phyloP scores from a whole-genome alignment of 225 moss, liverwort and hornwort genomes.

The Antitrichia curtipendula region DNA sequence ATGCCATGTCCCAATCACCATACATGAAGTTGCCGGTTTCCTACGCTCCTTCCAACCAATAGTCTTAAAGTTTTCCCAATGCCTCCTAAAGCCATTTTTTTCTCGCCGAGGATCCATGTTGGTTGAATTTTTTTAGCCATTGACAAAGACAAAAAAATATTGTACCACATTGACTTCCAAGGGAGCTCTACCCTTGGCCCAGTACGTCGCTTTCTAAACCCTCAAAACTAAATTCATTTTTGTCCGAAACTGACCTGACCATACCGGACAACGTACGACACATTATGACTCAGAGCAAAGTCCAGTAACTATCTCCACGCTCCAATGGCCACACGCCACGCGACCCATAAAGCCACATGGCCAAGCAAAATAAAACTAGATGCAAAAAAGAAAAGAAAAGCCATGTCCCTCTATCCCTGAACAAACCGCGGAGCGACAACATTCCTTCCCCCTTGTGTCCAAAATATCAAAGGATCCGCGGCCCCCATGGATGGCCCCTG shows the following conservation, averaged over 20 bases:
- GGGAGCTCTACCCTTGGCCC: too few species aligned
- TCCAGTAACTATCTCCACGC: background rate
- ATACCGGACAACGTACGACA: background rate
- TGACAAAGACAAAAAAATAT: background rate
- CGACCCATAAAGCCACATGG: background rate
- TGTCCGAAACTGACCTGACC: background rate
- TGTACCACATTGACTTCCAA: background rate
- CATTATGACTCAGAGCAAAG: background rate
- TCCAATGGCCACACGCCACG: accelerated
- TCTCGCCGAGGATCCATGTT: accelerated
- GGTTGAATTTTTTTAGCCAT: background rate
- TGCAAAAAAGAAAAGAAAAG: too few species aligned
- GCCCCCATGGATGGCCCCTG: background rate
- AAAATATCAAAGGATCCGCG: slow-evolving; percentile 8
- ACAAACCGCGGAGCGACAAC: background rate
- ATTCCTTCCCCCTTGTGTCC: background rate
- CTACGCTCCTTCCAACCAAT: background rate
- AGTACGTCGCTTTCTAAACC: background rate
- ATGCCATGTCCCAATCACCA: background rate
- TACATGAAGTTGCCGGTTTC: background rate
- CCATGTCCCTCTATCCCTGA: background rate
- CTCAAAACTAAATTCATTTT: too few species aligned
- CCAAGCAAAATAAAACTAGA: background rate
- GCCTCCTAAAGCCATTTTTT: background rate
- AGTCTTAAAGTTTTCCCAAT: background rate